These are phyloP conservation scores for Stagonosporopsis vannaccii DNA, from an alignment of 2,329 filamentous ascomycete genomes.

Conservation along the genomic window DNA sequence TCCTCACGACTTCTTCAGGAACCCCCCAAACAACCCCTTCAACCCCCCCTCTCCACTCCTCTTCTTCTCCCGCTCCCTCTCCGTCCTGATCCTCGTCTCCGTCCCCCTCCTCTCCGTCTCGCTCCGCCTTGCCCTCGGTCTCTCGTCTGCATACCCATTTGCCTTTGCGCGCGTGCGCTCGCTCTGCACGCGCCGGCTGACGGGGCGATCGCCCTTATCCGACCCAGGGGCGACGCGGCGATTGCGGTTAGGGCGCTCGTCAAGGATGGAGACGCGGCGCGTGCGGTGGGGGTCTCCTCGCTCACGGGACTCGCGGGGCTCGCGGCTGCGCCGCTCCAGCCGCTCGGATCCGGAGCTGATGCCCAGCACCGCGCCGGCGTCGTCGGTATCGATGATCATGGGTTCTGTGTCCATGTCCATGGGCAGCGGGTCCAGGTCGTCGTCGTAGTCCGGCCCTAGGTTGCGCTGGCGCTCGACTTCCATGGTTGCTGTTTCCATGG, in stretches of 20 bases:
- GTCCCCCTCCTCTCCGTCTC: slow-evolving; percentile 28
- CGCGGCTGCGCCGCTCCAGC: slow-evolving; percentile 31
- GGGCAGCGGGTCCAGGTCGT: slow-evolving; percentile 9
- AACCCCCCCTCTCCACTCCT: slow-evolving; percentile 40
- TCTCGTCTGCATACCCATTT: slow-evolving; percentile 34
- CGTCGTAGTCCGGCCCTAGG: slow-evolving; percentile 12
- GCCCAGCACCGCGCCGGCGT: slow-evolving; percentile 38
- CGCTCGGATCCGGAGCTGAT: slow-evolving; percentile 40
- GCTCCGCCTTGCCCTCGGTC: slow-evolving; percentile 30
- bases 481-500: slow-evolving; percentile 28
- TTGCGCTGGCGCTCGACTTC: slow-evolving; percentile 12
- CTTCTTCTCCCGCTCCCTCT: slow-evolving; percentile 32
- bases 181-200: slow-evolving; percentile 37
- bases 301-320: background rate
- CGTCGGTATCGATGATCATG: slow-evolving; percentile 26
- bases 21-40: slow-evolving; percentile 42
- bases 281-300: slow-evolving; percentile 17
- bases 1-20: slow-evolving; percentile 34
- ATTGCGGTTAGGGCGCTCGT: slow-evolving; percentile 39
- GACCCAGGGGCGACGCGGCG: slow-evolving; percentile 39
- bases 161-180: slow-evolving; percentile 38
- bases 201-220: slow-evolving; percentile 39
- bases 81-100: slow-evolving; percentile 32
- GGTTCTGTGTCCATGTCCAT: slow-evolving; percentile 9
- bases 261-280: slow-evolving; percentile 35